These are phyloP conservation scores for Ettlia oleoabundans DNA, from an alignment of 139 green algal genomes.

Conservation along the genomic window DNA sequence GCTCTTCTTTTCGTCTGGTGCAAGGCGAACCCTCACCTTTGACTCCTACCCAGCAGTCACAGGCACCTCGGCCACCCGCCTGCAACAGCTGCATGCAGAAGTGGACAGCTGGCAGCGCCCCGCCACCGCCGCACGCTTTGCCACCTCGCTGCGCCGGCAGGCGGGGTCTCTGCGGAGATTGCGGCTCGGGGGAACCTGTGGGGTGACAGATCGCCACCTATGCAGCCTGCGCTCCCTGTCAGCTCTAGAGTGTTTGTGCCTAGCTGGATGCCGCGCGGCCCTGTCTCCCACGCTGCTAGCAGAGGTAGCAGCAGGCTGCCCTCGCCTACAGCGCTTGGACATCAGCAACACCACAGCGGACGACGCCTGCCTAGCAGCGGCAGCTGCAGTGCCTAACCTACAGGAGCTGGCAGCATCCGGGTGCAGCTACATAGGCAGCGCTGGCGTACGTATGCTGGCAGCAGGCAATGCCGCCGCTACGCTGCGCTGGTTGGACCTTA, in stretches of 20 bases:
- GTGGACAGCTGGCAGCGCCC: constrained; percentile 24
- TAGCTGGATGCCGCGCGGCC: not conserved
- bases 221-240: not conserved
- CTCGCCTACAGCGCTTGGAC: constrained; percentile 2
- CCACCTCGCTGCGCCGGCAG: constrained; percentile 11
- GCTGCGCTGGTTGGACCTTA: constrained; percentile 20
- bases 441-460: constrained; percentile 6
- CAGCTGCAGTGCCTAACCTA: not conserved
- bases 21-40: not conserved
- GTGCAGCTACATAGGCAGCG: not conserved
- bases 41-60: not conserved
- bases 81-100: constrained; percentile 27
- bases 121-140: constrained; percentile 20
- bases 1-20: constrained; percentile 17
- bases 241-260: constrained; percentile 1
- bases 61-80: not conserved
- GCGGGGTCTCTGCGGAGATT: constrained; percentile 10
- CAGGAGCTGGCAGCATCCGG: not conserved
- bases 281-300: constrained; percentile 6
- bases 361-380: constrained; percentile 4
- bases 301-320: not conserved
- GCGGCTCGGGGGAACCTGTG: constrained; percentile 20
- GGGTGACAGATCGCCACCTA: constrained; percentile 23
- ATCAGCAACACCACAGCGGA: constrained; percentile 9
- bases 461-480: not conserved